Base-by-base conservation (phyloP, 768 basidiomycete species). In the Solioccasus polychromus region DNA sequence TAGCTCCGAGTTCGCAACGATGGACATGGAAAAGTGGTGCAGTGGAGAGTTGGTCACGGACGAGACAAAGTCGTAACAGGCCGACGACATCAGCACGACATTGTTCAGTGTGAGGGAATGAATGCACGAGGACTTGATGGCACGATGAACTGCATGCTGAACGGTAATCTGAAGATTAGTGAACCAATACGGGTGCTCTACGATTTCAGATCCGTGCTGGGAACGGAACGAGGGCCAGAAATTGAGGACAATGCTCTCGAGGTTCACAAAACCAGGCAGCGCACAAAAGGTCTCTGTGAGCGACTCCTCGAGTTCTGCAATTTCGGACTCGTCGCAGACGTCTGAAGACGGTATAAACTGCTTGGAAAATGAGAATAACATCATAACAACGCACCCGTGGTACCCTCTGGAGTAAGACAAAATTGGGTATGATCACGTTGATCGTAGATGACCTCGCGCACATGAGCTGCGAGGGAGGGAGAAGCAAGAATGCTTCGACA, bases 171-270 rank as follows among this genome's bases (percentile, higher is more conserved):
- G 63, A 29, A 65, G 63, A 41, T 50, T 54, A 26, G 63, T 52
- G 39, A 67, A 65, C 63, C 63, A 65, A 35, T 52, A 65, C 5
- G 63, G 65, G 17, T 58, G 52, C 14, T 65, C 65, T 15, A 42
- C 58, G 8, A 59, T 32, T 35, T 65, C 63, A 9, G 23, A 12
- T 2, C 56, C 63, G 5, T 17, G 25, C 14, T 60, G 53, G 7
- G 63, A 58, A 19, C 40, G 42, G 48, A 65, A 67, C 0, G 61
- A 60, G 8, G 63, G 63, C 63, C 63, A 65, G 25, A 65, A 65
- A 42, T 57, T 63, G 41, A 67, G 56, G 6, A 45, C 41, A 12
- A 65, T 44, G 8, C 42, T 47, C 29, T 53, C 47, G 3, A 65
- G 54, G 26, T 51, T 55, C 45, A 48, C 44, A 35, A 65, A 53